Percentiles rank a stretch among this genome's conserved stretches.
These are phyloP conservation scores for Staphylotrichum tortipilum DNA, from an alignment of 495 filamentous ascomycete species.

Conservation along the genomic window DNA sequence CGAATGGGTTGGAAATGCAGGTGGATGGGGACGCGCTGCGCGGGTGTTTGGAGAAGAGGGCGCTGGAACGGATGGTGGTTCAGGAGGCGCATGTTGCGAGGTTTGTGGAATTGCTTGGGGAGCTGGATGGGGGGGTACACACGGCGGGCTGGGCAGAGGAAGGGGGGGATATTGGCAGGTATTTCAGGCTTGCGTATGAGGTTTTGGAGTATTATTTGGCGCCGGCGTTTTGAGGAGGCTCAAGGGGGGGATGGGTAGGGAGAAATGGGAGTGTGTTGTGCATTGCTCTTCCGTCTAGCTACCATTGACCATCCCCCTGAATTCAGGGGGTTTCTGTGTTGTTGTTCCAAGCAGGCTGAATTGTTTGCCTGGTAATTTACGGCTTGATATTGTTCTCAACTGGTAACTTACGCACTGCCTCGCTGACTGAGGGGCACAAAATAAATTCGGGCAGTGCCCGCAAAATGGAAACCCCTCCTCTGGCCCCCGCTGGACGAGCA, in stretches of 20 bases:
- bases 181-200: slow-evolving; percentile 34
- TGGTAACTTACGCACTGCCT: background rate
- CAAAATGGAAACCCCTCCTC: slow-evolving; percentile 10
- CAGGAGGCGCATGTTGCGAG: slow-evolving; percentile 17
- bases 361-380: background rate
- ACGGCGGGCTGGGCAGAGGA: slow-evolving; percentile 7
- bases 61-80: slow-evolving; percentile 36
- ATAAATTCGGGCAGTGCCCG: slow-evolving; percentile 9
- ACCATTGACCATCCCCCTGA: no score
- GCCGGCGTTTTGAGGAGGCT: slow-evolving; percentile 27
- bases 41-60: slow-evolving; percentile 42
- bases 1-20: slow-evolving; percentile 42
- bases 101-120: slow-evolving; percentile 27
- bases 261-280: background rate
- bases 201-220: slow-evolving; percentile 40
- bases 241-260: background rate
- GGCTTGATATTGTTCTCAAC: background rate
- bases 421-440: slow-evolving; percentile 7
- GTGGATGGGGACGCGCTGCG: slow-evolving; percentile 60
- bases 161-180: slow-evolving; percentile 10
- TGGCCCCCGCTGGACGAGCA: background rate
- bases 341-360: no score
- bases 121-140: slow-evolving; percentile 24
- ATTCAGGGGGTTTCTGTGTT: background rate
- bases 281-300: no score